Percentiles rank a stretch among this genome's conserved stretches.
Conservation (phyloP, 768 basidiomycete species). For the Phallus indusiatus region DNA sequence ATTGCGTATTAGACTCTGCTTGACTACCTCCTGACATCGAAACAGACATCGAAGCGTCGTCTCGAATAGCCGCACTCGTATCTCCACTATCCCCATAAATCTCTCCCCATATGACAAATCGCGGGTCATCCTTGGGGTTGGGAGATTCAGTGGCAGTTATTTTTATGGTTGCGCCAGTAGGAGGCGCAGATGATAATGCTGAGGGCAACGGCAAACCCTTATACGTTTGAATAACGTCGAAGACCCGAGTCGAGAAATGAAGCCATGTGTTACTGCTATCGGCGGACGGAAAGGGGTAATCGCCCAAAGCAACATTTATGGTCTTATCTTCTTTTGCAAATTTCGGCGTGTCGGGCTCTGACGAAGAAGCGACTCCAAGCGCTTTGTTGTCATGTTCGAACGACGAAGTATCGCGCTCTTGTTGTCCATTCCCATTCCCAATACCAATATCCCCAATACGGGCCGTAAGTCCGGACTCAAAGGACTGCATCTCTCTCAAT, state of each 20-base stretch:
- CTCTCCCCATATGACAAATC: constrained; percentile 88
- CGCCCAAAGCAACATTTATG: background rate
- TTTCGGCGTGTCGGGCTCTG: background rate
- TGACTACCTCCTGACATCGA: constrained; percentile 13
- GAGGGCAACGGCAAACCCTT: constrained; percentile 69
- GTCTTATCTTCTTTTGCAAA: background rate
- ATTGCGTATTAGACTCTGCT: background rate
- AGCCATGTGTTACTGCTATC: background rate
- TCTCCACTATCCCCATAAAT: constrained; percentile 24
- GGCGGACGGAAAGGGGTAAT: background rate
- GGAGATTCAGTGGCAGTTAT: constrained; percentile 56
- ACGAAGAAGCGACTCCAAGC: background rate
- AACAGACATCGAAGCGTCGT: constrained; percentile 27
- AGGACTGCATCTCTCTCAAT: constrained; percentile 80
- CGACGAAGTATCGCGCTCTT: background rate
- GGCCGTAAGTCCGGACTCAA: constrained; percentile 75
- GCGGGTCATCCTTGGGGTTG: constrained; percentile 76
- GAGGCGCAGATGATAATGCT: constrained; percentile 44
- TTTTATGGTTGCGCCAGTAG: constrained; percentile 60
- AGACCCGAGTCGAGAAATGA: constrained; percentile 67
- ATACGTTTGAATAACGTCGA: constrained; percentile 74
- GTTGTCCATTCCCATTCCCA: background rate
- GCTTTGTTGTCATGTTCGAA: background rate
- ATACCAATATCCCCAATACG: constrained; percentile 33
- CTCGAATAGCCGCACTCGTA: background rate